Base-by-base conservation (phyloP, 164 flowering plant genomes). In the Cinnamomum chago region DNA sequence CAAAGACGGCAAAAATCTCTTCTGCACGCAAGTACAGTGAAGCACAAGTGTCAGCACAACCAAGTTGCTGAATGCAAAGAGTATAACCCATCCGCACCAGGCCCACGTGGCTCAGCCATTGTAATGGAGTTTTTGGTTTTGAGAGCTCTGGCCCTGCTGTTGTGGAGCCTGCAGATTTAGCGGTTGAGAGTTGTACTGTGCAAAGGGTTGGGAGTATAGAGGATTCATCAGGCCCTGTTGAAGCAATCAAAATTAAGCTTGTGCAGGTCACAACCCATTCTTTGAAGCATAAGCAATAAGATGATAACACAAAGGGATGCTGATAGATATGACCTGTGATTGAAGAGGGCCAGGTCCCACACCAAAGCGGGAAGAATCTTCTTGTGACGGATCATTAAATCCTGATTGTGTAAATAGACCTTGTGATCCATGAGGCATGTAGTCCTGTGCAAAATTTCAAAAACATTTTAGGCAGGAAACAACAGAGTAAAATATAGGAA, bases 361-460 rank as follows among this genome's bases (percentile, higher is more conserved):
- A 67, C 96, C 92, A 80, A 85, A 96, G 68, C 89, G 97, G 74
- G 95, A 87, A 62, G 88, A 79, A 77, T 95, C 98, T 40, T 96
- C 99, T 79, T 91, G 97, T 20, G 95, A 83, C 25, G 92, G 92
- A 69, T 95, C 97, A 80, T 73, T 87, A 60, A 86, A 93, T 74
- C 93, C 91, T 66, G 84, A 95, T 75, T 96, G 97, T n/a, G 98
- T 94, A 75, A 96, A 96, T 18, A 94, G 79, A 52, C 94, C 97
- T 79, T 94, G 99, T 35, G 97, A 87, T 74, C 98, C 99, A 86
- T 96, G 99, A 73, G 86, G 74, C 92, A 96, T 87, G 74, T 95
- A 95, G 74, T 93, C 99, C 99, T 93, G 86, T 67, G 22, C 20
- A 58, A 7, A 67, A 40, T 3, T 58, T 18, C 51, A 24, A 65